A percentile compares a stretch with the other conserved stretches of the same genome.
These are phyloP conservation scores for Aspergillus versicolor DNA, from an alignment of 2,329 filamentous ascomycete genomes.

Conservation along the genomic window DNA sequence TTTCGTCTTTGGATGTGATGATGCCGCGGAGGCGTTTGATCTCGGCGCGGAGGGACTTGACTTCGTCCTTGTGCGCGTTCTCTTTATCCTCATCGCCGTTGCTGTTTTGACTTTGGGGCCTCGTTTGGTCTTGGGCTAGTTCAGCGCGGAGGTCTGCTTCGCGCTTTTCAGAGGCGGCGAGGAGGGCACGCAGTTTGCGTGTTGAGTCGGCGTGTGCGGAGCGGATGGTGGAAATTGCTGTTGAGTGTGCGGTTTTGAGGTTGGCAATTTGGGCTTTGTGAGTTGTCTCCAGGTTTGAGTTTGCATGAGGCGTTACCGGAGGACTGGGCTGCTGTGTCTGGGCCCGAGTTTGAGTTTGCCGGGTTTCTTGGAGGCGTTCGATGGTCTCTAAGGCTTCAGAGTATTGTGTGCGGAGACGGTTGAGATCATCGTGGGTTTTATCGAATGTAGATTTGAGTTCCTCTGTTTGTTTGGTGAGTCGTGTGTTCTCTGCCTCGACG, in stretches of 20 bases:
- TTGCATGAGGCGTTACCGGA: slow-evolving; percentile 28
- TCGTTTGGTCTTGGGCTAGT: slow-evolving; percentile 20
- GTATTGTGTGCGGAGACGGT: slow-evolving; percentile 31
- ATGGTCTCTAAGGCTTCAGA: slow-evolving; percentile 32
- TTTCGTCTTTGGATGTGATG: slow-evolving; percentile 42
- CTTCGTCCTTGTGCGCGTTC: slow-evolving; percentile 10
- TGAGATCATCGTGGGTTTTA: slow-evolving; percentile 32
- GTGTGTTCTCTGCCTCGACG: slow-evolving; percentile 40
- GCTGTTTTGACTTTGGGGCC: slow-evolving; percentile 3
- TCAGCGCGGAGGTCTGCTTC: slow-evolving; percentile 35
- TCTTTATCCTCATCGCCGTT: not conserved
- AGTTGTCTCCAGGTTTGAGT: slow-evolving; percentile 23
- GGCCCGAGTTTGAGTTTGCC: slow-evolving; percentile 8
- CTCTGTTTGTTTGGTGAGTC: slow-evolving; percentile 34
- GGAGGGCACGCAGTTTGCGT: slow-evolving; percentile 35
- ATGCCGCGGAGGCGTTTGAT: slow-evolving; percentile 34
- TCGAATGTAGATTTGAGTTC: slow-evolving; percentile 34
- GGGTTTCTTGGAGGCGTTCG: slow-evolving; percentile 27
- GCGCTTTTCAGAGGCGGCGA: slow-evolving; percentile 34
- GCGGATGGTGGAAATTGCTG: slow-evolving; percentile 37
- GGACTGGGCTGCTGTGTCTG: slow-evolving; percentile 30
- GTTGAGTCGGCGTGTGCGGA: slow-evolving; percentile 38
- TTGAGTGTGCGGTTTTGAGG: slow-evolving; percentile 38
- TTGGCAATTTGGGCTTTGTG: slow-evolving; percentile 38
- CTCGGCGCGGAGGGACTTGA: slow-evolving; percentile 32